Evolutionary conservation across 495 filamentous ascomycete genomes (phyloP).

Genomic region (Gamarada debralockiae): DNA sequence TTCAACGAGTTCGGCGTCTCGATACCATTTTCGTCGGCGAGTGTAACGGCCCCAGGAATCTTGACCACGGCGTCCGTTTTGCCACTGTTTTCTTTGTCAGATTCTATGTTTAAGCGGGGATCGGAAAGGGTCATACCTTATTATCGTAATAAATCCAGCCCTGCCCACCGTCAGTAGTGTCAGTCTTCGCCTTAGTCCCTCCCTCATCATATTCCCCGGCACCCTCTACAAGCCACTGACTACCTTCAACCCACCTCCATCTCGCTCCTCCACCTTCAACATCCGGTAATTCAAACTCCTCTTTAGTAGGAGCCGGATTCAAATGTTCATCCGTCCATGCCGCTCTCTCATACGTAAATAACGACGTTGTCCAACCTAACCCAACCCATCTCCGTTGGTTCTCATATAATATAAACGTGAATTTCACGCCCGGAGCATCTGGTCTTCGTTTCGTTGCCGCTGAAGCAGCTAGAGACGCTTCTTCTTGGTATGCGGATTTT

Average conservation of each 20-base stretch:
- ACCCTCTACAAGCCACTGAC: slow-evolving; percentile 86
- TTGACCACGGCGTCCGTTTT: slow-evolving; percentile 79
- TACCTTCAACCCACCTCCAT: slow-evolving; percentile 86
- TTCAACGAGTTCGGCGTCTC: slow-evolving; percentile 94
- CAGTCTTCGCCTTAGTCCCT: slow-evolving; percentile 32
- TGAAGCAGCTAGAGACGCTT: slow-evolving; percentile 43
- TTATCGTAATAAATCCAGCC: slow-evolving; percentile 99
- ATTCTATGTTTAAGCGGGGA: background rate
- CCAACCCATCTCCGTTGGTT: slow-evolving; percentile 96
- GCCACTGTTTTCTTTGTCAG: slow-evolving; percentile 60
- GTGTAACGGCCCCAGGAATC: slow-evolving; percentile 97
- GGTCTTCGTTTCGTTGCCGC: slow-evolving; percentile 39
- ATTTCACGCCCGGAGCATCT: slow-evolving; percentile 73
- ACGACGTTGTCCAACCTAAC: slow-evolving; percentile 86
- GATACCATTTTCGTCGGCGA: slow-evolving; percentile 88
- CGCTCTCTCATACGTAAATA: slow-evolving; percentile 83
- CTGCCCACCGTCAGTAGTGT: slow-evolving; percentile 54
- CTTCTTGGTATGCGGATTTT: slow-evolving; percentile 37
- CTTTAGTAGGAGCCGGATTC: slow-evolving; percentile 70
- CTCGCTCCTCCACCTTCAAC: slow-evolving; percentile 74
- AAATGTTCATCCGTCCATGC: slow-evolving; percentile 97
- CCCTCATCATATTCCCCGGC: slow-evolving; percentile 48
- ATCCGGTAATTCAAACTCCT: slow-evolving; percentile 82
- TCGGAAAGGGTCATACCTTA: slow-evolving; percentile 56
- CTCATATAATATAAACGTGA: slow-evolving; percentile 94